Evolutionary conservation across 192 early-diverging fungal species (phyloP).

Genomic region (Gigaspora rosea): DNA sequence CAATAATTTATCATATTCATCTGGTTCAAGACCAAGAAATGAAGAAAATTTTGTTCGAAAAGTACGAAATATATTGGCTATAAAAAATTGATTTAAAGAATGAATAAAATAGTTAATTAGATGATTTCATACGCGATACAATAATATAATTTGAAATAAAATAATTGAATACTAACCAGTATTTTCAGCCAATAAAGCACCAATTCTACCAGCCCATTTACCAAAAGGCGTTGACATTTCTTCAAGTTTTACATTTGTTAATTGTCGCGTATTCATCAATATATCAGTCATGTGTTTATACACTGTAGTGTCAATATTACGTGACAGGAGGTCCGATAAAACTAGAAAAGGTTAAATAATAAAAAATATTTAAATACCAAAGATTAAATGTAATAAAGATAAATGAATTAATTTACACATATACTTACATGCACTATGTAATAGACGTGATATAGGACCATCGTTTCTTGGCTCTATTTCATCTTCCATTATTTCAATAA

Average conservation of each 20-base stretch:
- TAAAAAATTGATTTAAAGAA: not conserved
- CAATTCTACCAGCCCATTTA: conserved; percentile 17
- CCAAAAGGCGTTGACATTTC: not conserved
- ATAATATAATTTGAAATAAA: not conserved
- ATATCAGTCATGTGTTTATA: not conserved
- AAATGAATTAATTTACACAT: not conserved
- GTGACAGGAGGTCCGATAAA: not conserved
- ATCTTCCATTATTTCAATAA: conserved; percentile 6
- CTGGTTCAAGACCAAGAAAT: not conserved
- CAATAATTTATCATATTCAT: conserved; percentile 15
- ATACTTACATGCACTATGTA: conserved; percentile 7
- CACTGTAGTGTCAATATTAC: not conserved
- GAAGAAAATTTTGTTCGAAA: conserved; percentile 11
- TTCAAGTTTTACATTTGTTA: not conserved
- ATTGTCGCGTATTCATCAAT: not conserved
- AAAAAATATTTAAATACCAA: not conserved
- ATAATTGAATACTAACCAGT: not conserved
- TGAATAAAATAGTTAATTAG: not conserved
- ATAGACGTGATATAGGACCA: conserved; percentile 18
- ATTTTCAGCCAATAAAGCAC: conserved; percentile 1
- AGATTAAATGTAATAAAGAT: not conserved
- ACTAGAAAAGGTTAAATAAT: not conserved
- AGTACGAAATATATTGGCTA: conserved; percentile 5
- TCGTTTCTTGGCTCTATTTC: conserved; percentile 20
- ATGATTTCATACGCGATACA: not conserved